A percentile compares a stretch with the other conserved stretches of the same genome.
Evolutionary conservation across 768 basidiomycete species (phyloP).

Genomic region (Russula ochroleuca): DNA sequence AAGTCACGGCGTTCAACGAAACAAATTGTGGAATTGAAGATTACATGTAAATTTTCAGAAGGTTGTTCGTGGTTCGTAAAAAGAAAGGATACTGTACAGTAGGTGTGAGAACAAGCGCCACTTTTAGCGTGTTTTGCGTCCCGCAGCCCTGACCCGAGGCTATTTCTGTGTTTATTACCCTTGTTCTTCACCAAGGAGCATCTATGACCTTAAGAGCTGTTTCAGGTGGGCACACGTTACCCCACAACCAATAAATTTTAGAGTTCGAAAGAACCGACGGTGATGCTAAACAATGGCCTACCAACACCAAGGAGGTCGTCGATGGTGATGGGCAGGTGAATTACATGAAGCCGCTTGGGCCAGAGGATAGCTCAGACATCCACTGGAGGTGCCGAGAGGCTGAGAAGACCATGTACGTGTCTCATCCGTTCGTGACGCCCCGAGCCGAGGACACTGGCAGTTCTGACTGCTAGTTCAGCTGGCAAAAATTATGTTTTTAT

Average conservation of each 20-base stretch:
- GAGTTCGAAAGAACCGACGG: constrained; percentile 65
- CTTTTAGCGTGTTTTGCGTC: background rate
- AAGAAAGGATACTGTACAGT: background rate
- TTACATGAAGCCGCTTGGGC: constrained; percentile 53
- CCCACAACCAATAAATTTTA: constrained; percentile 50
- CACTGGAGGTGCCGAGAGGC: constrained; percentile 48
- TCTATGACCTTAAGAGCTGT: constrained; percentile 25
- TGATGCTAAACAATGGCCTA: constrained; percentile 49
- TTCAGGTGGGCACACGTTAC: constrained; percentile 35
- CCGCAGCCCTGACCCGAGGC: background rate
- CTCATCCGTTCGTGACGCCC: constrained; percentile 8
- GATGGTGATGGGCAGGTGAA: constrained; percentile 66
- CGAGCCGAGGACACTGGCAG: background rate
- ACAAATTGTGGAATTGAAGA: background rate
- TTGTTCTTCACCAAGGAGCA: background rate
- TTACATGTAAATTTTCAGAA: background rate
- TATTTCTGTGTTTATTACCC: background rate
- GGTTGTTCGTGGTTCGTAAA: background rate
- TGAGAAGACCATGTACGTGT: constrained; percentile 49
- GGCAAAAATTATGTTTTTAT: constrained; percentile 57
- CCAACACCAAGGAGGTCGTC: constrained; percentile 48
- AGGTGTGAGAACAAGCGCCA: background rate
- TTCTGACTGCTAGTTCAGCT: constrained; percentile 33
- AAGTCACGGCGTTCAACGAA: constrained; percentile 39
- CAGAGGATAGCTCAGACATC: constrained; percentile 48